These are phyloP conservation scores for Barnettozyma populi DNA, from an alignment of 805 yeast genomes.

Conservation along the genomic window DNA sequence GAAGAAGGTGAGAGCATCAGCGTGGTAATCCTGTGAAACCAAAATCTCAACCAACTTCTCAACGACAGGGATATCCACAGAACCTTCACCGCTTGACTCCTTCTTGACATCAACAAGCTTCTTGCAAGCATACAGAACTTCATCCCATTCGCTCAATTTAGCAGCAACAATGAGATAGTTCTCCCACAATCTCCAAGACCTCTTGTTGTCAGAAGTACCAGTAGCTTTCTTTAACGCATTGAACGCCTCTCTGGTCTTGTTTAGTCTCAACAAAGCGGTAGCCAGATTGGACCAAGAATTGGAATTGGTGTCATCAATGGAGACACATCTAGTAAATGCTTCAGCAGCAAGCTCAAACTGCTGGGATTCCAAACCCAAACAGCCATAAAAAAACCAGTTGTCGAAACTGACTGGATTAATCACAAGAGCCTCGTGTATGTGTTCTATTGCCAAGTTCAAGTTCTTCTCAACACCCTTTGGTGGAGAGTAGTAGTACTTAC, in stretches of 20 bases:
- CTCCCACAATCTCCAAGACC: conserved; percentile 88
- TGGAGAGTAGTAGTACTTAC: conserved; percentile 64
- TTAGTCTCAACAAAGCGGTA: conserved; percentile 61
- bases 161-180: conserved; percentile 80
- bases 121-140: conserved; percentile 71
- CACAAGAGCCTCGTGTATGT: conserved; percentile 68
- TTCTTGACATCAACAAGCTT: conserved; percentile 54
- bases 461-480: conserved; percentile 56
- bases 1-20: conserved; percentile 43
- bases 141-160: conserved; percentile 82
- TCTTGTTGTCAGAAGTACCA: conserved; percentile 57
- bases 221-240: conserved; percentile 80
- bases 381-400: conserved; percentile 91
- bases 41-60: conserved; percentile 68
- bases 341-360: conserved; percentile 78
- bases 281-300: conserved; percentile 92
- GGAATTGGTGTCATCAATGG: conserved; percentile 74
- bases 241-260: conserved; percentile 72
- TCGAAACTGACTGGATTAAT: conserved; percentile 70
- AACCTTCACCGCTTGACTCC: conserved; percentile 52
- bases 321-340: conserved; percentile 87
- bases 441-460: conserved; percentile 48
- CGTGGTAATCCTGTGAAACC: conserved; percentile 41
- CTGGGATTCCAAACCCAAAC: conserved; percentile 71
- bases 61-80: conserved; percentile 69